Base-by-base conservation (phyloP, 805 yeast genomes). In the Priceomyces fermenticarens region DNA sequence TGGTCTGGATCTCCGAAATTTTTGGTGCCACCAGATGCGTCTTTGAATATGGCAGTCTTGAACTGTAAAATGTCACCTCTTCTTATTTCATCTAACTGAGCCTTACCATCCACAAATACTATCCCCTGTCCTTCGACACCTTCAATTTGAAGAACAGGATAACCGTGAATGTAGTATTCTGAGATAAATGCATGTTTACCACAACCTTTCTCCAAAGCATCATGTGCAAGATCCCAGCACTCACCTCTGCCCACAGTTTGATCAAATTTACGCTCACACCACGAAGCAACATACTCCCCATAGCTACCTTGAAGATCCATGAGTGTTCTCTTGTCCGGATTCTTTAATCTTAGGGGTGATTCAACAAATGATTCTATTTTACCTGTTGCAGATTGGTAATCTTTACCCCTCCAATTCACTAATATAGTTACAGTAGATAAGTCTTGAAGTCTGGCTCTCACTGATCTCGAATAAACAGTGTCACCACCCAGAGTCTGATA, bases 171-270 rank as follows among this genome's bases (percentile, higher is more conserved):
- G 10, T 55, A 50, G 12, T 75, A 75, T 11, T 66, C 59, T 11
- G 78, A 72, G 2, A 76, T 72, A 55, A 78, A 77, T 0, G 83
- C 82, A 51, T 76, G 78, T 23, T 69, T 74, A 0, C 83, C 83
- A 52, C 83, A 77, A 0, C 79, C 78, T 43, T 74, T 72, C 36
- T 61, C 54, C 32, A 78, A 58, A 0, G 83, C 81, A 36, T 75
- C 76, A 39, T 66, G 72, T 0, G 82, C 83, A 42, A 78, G 65
- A 27, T 79, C 79, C 83, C 83, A 78, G 48, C 84, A 78, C 48
- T 78, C 83, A 5, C 84, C 84, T 30, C 69, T 55, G 2, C 80
- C 81, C 9, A 78, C 80, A 37, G 58, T 55, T 36, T 66, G 61
- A 6, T 81, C 81, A 26, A 60, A 47, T 14, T 67, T 65, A 16